A percentile compares a stretch with the other conserved stretches of the same genome.
These are phyloP conservation scores for Agrocybe chaxingu DNA, from an alignment of 768 basidiomycete genomes.

Conservation along the genomic window DNA sequence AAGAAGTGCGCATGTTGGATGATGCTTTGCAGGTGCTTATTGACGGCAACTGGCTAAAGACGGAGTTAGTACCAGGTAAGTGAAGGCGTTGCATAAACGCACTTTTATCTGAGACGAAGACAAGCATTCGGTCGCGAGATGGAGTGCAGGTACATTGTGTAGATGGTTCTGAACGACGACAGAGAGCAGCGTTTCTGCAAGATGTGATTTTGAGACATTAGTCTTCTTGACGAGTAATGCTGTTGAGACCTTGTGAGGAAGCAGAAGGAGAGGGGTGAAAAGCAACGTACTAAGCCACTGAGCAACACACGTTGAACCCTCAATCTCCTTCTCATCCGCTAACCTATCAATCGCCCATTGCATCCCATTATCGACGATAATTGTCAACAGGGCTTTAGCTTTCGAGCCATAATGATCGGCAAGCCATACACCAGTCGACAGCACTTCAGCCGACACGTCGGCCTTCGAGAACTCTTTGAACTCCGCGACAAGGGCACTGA, in stretches of 20 bases:
- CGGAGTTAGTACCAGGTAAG: background rate
- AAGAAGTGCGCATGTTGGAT: slow-evolving; percentile 68
- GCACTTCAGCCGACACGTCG: slow-evolving; percentile 7
- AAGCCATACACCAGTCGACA: slow-evolving; percentile 8
- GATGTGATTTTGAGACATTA: slow-evolving; percentile 44
- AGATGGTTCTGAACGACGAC: slow-evolving; percentile 63
- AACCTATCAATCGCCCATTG: slow-evolving; percentile 52
- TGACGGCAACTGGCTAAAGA: slow-evolving; percentile 63
- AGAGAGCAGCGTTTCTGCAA: slow-evolving; percentile 70
- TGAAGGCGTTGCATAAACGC: slow-evolving; percentile 10
- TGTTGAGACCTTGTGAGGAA: slow-evolving; percentile 15
- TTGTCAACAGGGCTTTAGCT: slow-evolving; percentile 21
- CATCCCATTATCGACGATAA: slow-evolving; percentile 42
- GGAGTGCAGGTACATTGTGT: slow-evolving; percentile 32
- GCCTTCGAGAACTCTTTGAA: slow-evolving; percentile 8
- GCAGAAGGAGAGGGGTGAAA: slow-evolving; percentile 5
- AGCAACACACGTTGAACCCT: slow-evolving; percentile 21
- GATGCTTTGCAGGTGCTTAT: slow-evolving; percentile 72
- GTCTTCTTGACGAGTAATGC: slow-evolving; percentile 26
- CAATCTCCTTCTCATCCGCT: slow-evolving; percentile 26
- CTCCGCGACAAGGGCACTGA: slow-evolving; percentile 9
- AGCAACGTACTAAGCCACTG: slow-evolving; percentile 35
- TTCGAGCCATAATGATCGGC: slow-evolving; percentile 8
- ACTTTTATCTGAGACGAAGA: slow-evolving; percentile 61
- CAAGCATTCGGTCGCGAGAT: slow-evolving; percentile 41